Percentiles rank a stretch among this genome's conserved stretches.
Conservation (phyloP, 768 basidiomycete genomes). For the Chalciporus chontae region DNA sequence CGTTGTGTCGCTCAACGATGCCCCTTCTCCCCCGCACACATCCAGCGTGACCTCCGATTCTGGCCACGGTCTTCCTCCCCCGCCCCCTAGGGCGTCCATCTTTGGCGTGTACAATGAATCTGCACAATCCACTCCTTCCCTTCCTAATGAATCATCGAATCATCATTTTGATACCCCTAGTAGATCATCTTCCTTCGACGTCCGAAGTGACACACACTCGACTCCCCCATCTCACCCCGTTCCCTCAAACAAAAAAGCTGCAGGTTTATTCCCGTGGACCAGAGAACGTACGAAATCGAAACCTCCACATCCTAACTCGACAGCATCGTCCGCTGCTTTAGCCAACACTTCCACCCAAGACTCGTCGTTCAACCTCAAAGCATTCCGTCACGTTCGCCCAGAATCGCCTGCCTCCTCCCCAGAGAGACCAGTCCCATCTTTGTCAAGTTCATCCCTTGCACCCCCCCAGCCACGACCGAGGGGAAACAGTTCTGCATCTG, state of each 20-base stretch:
- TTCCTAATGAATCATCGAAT: slow-evolving; percentile 42
- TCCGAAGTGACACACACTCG: slow-evolving; percentile 6
- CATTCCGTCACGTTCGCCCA: slow-evolving; percentile 66
- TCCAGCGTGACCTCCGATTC: slow-evolving; percentile 42
- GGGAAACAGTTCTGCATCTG: slow-evolving; percentile 55
- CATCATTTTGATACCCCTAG: slow-evolving; percentile 19
- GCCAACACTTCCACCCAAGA: slow-evolving; percentile 19
- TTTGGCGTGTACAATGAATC: slow-evolving; percentile 56
- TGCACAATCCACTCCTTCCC: slow-evolving; percentile 55
- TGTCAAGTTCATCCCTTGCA: slow-evolving; percentile 29
- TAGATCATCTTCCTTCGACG: slow-evolving; percentile 14
- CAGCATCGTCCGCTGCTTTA: slow-evolving; percentile 30
- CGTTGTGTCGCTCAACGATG: slow-evolving; percentile 20
- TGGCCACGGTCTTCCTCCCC: slow-evolving; percentile 46
- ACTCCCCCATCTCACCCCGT: slow-evolving; percentile 15
- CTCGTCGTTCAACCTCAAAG: slow-evolving; percentile 65
- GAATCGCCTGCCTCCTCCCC: slow-evolving; percentile 33
- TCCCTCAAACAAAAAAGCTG: slow-evolving; percentile 31
- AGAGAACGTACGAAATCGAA: slow-evolving; percentile 37
- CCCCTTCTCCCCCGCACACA: slow-evolving; percentile 31
- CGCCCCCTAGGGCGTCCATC: slow-evolving; percentile 61
- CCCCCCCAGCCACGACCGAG: slow-evolving; percentile 48
- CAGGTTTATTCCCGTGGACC: slow-evolving; percentile 34
- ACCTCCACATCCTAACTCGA: slow-evolving; percentile 27
- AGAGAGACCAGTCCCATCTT: slow-evolving; percentile 25